These are phyloP conservation scores for Geoglossum glabrum DNA, from an alignment of 495 filamentous ascomycete species.

Conservation along the genomic window DNA sequence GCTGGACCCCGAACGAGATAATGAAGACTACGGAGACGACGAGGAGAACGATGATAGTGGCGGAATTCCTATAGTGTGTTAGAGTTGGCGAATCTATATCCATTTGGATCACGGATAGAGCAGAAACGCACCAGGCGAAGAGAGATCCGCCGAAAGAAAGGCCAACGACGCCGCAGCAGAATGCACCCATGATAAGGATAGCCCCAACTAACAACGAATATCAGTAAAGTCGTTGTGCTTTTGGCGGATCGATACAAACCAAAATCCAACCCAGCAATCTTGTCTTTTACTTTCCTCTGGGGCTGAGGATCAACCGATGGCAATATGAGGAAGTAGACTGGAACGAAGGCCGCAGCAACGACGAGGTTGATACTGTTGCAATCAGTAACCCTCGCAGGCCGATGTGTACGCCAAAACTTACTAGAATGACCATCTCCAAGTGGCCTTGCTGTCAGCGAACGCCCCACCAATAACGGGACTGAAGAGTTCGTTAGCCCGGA, in stretches of 20 bases:
- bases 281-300: constrained; percentile 17
- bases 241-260: too few species aligned
- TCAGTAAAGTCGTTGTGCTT: too few species aligned
- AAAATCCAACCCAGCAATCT: constrained; percentile 22
- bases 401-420: too few species aligned
- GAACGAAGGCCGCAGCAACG: constrained; percentile 31
- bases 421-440: constrained; percentile 55
- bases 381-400: too few species aligned
- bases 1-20: constrained; percentile 28
- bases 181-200: constrained; percentile 19
- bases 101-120: too few species aligned
- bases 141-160: constrained; percentile 33
- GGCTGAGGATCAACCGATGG: constrained; percentile 27
- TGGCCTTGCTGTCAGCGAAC: constrained; percentile 30
- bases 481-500: too few species aligned
- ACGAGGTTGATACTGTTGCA: constrained; percentile 49
- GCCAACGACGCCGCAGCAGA: constrained; percentile 26
- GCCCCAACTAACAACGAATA: too few species aligned
- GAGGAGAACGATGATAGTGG: constrained; percentile 32
- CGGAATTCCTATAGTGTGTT: too few species aligned
- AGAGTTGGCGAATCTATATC: too few species aligned
- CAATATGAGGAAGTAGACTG: constrained; percentile 35
- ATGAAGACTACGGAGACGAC: constrained; percentile 31
- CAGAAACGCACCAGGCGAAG: constrained; percentile 38
- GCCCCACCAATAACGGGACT: constrained; percentile 43